A percentile compares a stretch with the other conserved stretches of the same genome.
Evolutionary conservation across 2,329 filamentous ascomycete genomes (phyloP).

Genomic region (Phyllosticta citrichinensis): DNA sequence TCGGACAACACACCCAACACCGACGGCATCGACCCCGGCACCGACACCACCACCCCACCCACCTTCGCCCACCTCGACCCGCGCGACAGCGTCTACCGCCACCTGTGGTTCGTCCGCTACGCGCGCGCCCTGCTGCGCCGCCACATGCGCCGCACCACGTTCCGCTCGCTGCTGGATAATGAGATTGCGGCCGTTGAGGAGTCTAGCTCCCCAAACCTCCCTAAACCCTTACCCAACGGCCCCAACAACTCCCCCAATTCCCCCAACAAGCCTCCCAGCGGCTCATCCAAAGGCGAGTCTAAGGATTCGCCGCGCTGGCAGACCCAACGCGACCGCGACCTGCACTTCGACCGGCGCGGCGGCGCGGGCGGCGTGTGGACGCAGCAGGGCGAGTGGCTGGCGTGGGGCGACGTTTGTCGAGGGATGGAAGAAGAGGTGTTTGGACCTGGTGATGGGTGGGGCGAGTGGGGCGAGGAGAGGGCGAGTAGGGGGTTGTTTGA

Average conservation of each 20-base stretch:
- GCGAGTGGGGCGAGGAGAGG: constrained; percentile 20
- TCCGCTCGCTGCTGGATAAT: background rate
- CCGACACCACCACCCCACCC: background rate
- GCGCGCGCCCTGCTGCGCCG: constrained; percentile 40
- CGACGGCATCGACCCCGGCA: background rate
- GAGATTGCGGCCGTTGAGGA: background rate
- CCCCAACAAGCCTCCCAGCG: too few species aligned
- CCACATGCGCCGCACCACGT: constrained; percentile 29
- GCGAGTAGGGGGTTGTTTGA: constrained; percentile 6
- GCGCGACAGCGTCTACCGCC: constrained; percentile 29
- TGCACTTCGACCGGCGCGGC: constrained; percentile 32
- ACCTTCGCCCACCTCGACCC: constrained; percentile 21
- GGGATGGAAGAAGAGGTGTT: constrained; percentile 38
- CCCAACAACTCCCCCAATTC: too few species aligned
- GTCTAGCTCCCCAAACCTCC: too few species aligned
- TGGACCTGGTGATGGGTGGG: constrained; percentile 37
- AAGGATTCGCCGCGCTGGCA: background rate
- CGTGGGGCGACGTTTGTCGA: constrained; percentile 37
- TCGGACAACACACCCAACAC: background rate
- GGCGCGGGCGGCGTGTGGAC: constrained; percentile 47
- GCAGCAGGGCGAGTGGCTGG: constrained; percentile 38
- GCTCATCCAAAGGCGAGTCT: too few species aligned
- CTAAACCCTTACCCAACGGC: too few species aligned
- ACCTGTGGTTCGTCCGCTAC: constrained; percentile 41
- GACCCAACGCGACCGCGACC: background rate